A percentile compares a stretch with the other conserved stretches of the same genome.
Conservation (phyloP, 805 yeast species). For the Candida maltosa region DNA sequence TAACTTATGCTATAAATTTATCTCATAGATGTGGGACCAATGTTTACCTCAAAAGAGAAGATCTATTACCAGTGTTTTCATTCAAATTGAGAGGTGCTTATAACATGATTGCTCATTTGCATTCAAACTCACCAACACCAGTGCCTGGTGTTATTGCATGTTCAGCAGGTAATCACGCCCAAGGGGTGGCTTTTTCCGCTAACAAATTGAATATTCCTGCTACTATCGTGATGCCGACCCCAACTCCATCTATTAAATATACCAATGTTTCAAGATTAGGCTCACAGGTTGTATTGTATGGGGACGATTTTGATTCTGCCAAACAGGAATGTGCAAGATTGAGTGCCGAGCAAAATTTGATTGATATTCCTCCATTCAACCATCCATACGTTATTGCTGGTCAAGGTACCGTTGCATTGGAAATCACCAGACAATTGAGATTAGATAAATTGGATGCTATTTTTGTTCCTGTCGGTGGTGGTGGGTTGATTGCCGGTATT, state of each 20-base stretch:
- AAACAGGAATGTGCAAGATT: constrained; percentile 83
- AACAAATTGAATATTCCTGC: constrained; percentile 83
- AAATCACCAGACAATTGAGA: constrained; percentile 81
- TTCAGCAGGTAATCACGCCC: constrained; percentile 99
- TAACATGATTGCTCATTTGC: constrained; percentile 90
- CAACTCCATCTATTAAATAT: constrained; percentile 93
- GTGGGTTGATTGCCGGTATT: constrained; percentile 91
- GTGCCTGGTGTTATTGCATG: constrained; percentile 93
- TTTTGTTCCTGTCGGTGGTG: constrained; percentile 95
- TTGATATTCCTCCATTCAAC: constrained; percentile 96
- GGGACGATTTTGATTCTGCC: constrained; percentile 95
- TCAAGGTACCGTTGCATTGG: constrained; percentile 96
- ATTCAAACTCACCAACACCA: constrained; percentile 40
- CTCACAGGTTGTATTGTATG: constrained; percentile 86
- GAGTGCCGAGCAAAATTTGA: constrained; percentile 64
- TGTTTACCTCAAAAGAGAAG: constrained; percentile 85
- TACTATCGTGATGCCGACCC: constrained; percentile 96
- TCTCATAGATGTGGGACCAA: constrained; percentile 74
- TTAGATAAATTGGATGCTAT: constrained; percentile 77
- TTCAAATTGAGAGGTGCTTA: constrained; percentile 97
- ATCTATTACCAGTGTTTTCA: constrained; percentile 88
- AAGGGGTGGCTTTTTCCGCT: constrained; percentile 95
- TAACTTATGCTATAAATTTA: constrained; percentile 69
- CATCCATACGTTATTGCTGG: constrained; percentile 99
- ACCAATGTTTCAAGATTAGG: constrained; percentile 91